Evolutionary conservation across 2,329 filamentous ascomycete genomes (phyloP).

Genomic region (Diaporthe sp.): DNA sequence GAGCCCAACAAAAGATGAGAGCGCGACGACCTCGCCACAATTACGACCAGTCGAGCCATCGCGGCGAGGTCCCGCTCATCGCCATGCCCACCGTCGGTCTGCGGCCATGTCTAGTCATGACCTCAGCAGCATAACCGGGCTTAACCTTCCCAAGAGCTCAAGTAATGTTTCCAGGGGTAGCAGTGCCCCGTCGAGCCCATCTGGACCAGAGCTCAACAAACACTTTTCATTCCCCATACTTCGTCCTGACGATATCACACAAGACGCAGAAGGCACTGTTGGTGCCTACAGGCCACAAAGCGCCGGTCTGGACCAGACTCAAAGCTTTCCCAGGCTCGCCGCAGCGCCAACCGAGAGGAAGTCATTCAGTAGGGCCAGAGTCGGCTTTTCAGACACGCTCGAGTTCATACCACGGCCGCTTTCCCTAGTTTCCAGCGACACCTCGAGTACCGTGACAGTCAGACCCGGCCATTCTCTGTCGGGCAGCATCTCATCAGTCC

Average conservation of each 20-base stretch:
- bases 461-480: slow-evolving; percentile 79
- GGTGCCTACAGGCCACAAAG: slow-evolving; percentile 45
- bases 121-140: slow-evolving; percentile 53
- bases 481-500: slow-evolving; percentile 83
- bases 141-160: slow-evolving; percentile 34
- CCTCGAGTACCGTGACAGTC: slow-evolving; percentile 80
- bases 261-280: slow-evolving; percentile 39
- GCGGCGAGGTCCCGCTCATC: slow-evolving; percentile 74
- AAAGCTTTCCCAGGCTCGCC: slow-evolving; percentile 45
- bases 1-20: slow-evolving; percentile 76
- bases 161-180: slow-evolving; percentile 61
- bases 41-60: slow-evolving; percentile 63
- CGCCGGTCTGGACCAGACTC: slow-evolving; percentile 45
- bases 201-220: slow-evolving; percentile 55
- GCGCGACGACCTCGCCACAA: slow-evolving; percentile 68
- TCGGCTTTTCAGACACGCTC: slow-evolving; percentile 86
- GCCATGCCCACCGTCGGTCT: slow-evolving; percentile 78
- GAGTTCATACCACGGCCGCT: slow-evolving; percentile 87
- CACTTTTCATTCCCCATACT: slow-evolving; percentile 44
- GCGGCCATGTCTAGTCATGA: slow-evolving; percentile 88
- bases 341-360: slow-evolving; percentile 46
- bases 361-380: slow-evolving; percentile 61
- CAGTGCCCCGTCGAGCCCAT: slow-evolving; percentile 75
- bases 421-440: slow-evolving; percentile 87
- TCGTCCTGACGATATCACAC: slow-evolving; percentile 33